Evolutionary conservation across 208 protist genomes (phyloP).

Genomic region (Leishmania mexicana): DNA sequence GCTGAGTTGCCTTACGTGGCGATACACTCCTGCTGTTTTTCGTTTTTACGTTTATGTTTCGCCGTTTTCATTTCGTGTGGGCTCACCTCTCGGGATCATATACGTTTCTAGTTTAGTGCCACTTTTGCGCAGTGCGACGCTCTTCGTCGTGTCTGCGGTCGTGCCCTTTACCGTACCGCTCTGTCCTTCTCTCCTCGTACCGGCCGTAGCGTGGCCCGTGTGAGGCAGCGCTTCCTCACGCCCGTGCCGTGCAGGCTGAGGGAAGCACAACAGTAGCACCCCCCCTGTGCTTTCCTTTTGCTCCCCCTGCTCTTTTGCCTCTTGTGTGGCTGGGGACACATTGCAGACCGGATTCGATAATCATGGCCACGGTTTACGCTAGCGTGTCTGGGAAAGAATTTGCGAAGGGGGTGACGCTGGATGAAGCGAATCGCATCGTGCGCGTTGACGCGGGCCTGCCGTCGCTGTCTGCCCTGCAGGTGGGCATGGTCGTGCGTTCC

Average conservation of each 20-base stretch:
- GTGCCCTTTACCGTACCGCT: background rate
- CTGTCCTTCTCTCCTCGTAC: background rate
- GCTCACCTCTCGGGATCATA: background rate
- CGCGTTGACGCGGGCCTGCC: conserved; percentile 43
- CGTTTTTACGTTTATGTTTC: background rate
- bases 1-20: background rate
- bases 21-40: background rate
- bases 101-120: background rate
- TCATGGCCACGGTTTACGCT: conserved; percentile 52
- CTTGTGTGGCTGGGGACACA: background rate
- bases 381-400: conserved; percentile 62
- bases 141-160: background rate
- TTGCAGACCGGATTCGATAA: background rate
- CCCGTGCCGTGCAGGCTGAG: background rate
- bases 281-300: background rate
- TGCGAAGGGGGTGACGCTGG: conserved; percentile 50
- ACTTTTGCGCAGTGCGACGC: background rate
- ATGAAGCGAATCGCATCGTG: conserved; percentile 53
- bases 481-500: conserved; percentile 78
- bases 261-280: no score
- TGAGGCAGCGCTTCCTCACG: conserved; percentile 6
- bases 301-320: conserved; percentile 4
- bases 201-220: background rate
- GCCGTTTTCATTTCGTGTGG: background rate
- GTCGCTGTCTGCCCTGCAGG: conserved; percentile 38